Evolutionary conservation across 495 filamentous ascomycete genomes (phyloP).

Genomic region (Tuber umbilicatum): DNA sequence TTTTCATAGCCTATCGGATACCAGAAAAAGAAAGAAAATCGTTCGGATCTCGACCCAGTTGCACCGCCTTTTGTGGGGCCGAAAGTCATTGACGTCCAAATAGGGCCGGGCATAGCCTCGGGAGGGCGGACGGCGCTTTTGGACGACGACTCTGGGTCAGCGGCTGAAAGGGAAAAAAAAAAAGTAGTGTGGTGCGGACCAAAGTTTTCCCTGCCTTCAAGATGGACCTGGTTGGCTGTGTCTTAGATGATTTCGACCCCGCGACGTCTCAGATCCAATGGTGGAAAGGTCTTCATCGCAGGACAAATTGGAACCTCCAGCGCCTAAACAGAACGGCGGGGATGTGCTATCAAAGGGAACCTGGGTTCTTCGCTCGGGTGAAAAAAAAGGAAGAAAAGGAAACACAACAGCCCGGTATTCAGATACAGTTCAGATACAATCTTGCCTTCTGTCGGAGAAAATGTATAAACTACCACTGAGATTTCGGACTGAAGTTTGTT

Average conservation of each 20-base stretch:
- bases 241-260: background rate
- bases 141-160: background rate
- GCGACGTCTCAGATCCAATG: background rate
- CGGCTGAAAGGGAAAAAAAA: background rate
- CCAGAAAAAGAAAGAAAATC: background rate
- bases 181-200: background rate
- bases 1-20: background rate
- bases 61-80: background rate
- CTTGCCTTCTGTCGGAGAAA: background rate
- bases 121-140: background rate
- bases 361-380: background rate
- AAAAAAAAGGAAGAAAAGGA: background rate
- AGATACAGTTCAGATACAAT: background rate
- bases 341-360: background rate
- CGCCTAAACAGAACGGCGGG: background rate
- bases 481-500: background rate
- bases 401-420: no score
- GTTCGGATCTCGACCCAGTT: background rate
- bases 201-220: background rate
- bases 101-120: background rate
- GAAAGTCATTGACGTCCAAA: background rate
- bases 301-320: background rate
- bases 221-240: background rate
- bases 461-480: background rate
- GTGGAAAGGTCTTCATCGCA: background rate